Percentiles rank a stretch among this genome's conserved stretches.
Conservation (phyloP, 805 yeast species). For the Ogataea glucozyma region DNA sequence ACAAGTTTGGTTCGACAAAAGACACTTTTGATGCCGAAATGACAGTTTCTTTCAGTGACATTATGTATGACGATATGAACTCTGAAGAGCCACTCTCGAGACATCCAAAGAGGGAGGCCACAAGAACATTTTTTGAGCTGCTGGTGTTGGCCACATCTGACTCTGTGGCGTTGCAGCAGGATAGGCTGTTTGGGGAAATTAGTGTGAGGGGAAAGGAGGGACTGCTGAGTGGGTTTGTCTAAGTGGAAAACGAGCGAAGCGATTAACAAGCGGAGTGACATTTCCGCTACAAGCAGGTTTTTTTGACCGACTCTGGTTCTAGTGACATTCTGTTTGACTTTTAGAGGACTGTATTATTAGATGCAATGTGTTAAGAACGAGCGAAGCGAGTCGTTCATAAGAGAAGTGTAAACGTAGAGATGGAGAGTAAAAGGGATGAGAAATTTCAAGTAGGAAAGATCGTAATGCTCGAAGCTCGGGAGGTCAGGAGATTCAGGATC, state of each 20-base stretch:
- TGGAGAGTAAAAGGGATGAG: not conserved
- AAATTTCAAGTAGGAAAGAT: not conserved
- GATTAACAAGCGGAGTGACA: too few relatives aligned
- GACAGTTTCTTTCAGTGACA: conserved; percentile 37
- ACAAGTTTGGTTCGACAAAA: conserved; percentile 26
- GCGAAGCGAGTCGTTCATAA: not conserved
- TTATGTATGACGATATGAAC: conserved; percentile 42
- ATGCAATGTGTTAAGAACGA: not conserved
- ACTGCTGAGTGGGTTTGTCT: conserved; percentile 22
- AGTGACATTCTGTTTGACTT: not conserved
- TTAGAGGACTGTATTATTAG: too few relatives aligned
- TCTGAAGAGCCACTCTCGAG: conserved; percentile 37
- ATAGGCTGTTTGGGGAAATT: conserved; percentile 59
- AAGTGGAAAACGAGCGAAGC: conserved; percentile 16
- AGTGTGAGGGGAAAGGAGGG: conserved; percentile 36
- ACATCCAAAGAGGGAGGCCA: conserved; percentile 56
- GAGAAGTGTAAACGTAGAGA: too few relatives aligned
- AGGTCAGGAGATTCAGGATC: too few relatives aligned
- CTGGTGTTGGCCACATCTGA: conserved; percentile 79
- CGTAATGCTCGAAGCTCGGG: too few relatives aligned
- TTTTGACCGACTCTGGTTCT: too few relatives aligned
- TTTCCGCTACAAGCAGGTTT: too few relatives aligned
- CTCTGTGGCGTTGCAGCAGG: conserved; percentile 64
- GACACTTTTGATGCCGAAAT: conserved; percentile 6
- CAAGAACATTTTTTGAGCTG: conserved; percentile 77